These are phyloP conservation scores for Trametes gibbosa DNA, from an alignment of 768 basidiomycete genomes.

Conservation along the genomic window DNA sequence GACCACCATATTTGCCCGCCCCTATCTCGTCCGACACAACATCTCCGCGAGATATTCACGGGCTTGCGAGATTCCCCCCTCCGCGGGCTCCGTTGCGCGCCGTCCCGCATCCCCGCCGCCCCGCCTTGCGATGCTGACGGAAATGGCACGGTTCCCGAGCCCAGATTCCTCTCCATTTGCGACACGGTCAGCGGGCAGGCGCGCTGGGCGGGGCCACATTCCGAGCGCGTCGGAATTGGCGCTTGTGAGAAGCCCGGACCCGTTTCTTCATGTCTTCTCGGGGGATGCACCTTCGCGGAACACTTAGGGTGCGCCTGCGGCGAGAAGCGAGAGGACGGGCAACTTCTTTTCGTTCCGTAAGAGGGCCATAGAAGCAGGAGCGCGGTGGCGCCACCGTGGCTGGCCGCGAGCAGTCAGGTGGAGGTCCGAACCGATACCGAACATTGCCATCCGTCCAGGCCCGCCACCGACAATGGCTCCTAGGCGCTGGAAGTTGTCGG, in stretches of 20 bases:
- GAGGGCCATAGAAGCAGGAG: too few species aligned
- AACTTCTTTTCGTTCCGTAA: too few species aligned
- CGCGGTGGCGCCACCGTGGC: too few species aligned
- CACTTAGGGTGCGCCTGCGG: too few species aligned
- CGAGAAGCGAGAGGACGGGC: too few species aligned
- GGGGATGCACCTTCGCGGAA: too few species aligned
- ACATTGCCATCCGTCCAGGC: too few species aligned
- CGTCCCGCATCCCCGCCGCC: neutral
- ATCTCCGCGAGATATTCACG: neutral
- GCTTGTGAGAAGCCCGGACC: neutral
- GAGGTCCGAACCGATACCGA: too few species aligned
- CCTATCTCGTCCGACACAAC: neutral
- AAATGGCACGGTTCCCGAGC: neutral
- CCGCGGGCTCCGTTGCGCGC: neutral
- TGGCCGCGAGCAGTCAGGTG: too few species aligned
- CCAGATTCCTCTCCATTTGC: neutral
- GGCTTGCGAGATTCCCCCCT: neutral
- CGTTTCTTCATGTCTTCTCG: too few species aligned
- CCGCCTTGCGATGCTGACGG: neutral
- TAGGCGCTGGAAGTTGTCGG: too few species aligned
- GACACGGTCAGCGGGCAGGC: neutral
- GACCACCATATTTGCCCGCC: neutral
- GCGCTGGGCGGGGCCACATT: neutral
- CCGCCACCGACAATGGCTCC: too few species aligned
- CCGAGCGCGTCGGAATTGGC: neutral